A percentile compares a stretch with the other conserved stretches of the same genome.
phyloP scores from a whole-genome alignment of 495 filamentous ascomycete genomes.

The Trichocladium uniseriatum region DNA sequence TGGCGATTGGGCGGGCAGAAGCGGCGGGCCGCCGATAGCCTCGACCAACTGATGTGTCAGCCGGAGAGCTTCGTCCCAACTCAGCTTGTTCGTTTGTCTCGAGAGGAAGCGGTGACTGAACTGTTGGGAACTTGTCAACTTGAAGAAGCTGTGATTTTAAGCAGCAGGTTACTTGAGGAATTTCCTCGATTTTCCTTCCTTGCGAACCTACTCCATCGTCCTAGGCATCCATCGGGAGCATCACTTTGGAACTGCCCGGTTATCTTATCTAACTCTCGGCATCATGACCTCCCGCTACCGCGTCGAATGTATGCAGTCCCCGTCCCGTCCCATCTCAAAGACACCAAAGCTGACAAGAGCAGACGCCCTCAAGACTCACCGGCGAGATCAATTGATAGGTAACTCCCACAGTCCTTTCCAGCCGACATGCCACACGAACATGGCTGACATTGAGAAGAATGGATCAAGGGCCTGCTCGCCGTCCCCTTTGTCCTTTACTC shows the following conservation, averaged over 20 bases:
- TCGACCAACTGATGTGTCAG: slow-evolving; percentile 1
- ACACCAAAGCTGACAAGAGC: slow-evolving; percentile 5
- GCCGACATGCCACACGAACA: background rate
- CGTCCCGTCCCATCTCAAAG: background rate
- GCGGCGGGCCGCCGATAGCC: background rate
- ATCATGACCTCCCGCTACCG: slow-evolving; percentile 83
- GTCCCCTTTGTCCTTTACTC: slow-evolving; percentile 97
- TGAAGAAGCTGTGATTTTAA: no score
- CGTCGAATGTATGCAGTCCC: slow-evolving; percentile 61
- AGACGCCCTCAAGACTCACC: slow-evolving; percentile 88
- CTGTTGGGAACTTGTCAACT: background rate
- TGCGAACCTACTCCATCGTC: no score
- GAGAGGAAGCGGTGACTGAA: background rate
- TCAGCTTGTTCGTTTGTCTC: no score
- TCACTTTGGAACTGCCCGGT: no score
- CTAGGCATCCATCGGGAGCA: no score
- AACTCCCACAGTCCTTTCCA: background rate
- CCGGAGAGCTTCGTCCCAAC: background rate
- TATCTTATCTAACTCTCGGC: no score
- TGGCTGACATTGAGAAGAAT: slow-evolving; percentile 36
- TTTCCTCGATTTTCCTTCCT: no score
- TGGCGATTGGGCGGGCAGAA: slow-evolving; percentile 14
- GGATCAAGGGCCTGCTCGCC: slow-evolving; percentile 74
- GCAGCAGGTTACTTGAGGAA: no score
- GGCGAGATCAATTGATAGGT: slow-evolving; percentile 77